A percentile compares a stretch with the other conserved stretches of the same genome.
These are phyloP conservation scores for Globisporangium rhizosaccharum DNA, from an alignment of 352 stramenopile species.

Conservation along the genomic window DNA sequence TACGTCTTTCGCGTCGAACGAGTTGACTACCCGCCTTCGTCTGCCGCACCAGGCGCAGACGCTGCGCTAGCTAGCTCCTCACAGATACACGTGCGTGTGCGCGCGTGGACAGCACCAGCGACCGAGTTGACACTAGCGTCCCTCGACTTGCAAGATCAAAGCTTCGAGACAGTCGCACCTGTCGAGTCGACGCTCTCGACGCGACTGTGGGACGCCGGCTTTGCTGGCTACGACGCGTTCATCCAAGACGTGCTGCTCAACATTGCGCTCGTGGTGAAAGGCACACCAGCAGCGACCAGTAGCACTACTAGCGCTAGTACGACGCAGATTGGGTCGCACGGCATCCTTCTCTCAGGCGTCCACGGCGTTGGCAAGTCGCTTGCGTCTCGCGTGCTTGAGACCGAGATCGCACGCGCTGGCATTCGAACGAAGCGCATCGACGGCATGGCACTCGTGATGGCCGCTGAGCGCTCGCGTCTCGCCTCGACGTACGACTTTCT, in stretches of 20 bases:
- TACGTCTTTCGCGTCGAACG: slow-evolving; percentile 40
- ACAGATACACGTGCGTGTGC: slow-evolving; percentile 2
- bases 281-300: background rate
- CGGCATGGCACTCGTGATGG: slow-evolving; percentile 55
- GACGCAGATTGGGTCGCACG: slow-evolving; percentile 30
- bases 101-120: background rate
- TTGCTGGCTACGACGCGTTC: slow-evolving; percentile 50
- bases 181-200: slow-evolving; percentile 9
- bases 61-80: slow-evolving; percentile 4
- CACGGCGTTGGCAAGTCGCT: slow-evolving; percentile 65
- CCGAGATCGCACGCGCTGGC: slow-evolving; percentile 16
- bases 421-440: slow-evolving; percentile 24
- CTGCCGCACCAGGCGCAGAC: too few species aligned
- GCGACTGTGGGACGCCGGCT: slow-evolving; percentile 27
- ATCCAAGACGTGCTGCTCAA: slow-evolving; percentile 53
- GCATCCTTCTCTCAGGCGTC: slow-evolving; percentile 58
- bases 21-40: slow-evolving; percentile 3
- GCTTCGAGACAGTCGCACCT: background rate
- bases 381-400: slow-evolving; percentile 23
- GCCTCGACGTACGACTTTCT: slow-evolving; percentile 62
- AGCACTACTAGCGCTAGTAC: background rate
- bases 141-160: background rate
- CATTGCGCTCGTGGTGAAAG: slow-evolving; percentile 38
- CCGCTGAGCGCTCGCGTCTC: slow-evolving; percentile 32
- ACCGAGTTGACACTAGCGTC: slow-evolving; percentile 11